These are phyloP conservation scores for Magnolia sinica DNA, from an alignment of 164 flowering plant genomes.

Conservation along the genomic window DNA sequence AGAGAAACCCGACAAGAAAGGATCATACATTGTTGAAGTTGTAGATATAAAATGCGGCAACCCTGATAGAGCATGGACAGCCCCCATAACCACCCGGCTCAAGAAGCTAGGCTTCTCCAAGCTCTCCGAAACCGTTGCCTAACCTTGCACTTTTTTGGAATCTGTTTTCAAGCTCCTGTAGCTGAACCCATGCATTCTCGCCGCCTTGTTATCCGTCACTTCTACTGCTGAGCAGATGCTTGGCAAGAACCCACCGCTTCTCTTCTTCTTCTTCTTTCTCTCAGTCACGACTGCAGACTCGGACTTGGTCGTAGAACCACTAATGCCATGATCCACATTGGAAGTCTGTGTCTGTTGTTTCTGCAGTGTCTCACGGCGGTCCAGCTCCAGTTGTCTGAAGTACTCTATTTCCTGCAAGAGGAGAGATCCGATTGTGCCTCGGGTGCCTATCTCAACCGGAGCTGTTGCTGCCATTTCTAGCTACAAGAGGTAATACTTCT, in stretches of 20 bases:
- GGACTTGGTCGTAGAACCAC: constrained; percentile 18
- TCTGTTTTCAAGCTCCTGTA: constrained; percentile 56
- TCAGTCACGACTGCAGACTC: constrained; percentile 10
- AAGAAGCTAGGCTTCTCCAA: constrained; percentile 85
- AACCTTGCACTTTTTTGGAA: constrained; percentile 32
- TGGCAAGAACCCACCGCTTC: constrained; percentile 39
- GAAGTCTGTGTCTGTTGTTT: constrained; percentile 13
- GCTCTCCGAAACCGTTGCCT: constrained; percentile 58
- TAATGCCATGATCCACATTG: constrained; percentile 21
- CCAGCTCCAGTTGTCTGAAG: constrained; percentile 39
- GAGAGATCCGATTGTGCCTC: constrained; percentile 65
- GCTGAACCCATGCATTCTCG: constrained; percentile 25
- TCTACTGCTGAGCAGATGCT: constrained; percentile 62
- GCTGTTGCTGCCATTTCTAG: constrained; percentile 27
- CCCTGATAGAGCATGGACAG: constrained; percentile 57
- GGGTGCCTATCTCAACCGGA: constrained; percentile 55
- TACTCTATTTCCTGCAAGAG: constrained; percentile 62
- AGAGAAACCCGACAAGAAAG: constrained; percentile 44
- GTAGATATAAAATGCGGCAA: constrained; percentile 81
- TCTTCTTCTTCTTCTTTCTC: constrained; percentile 20
- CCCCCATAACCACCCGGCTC: constrained; percentile 54
- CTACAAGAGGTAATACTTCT: background rate
- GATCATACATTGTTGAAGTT: constrained; percentile 54
- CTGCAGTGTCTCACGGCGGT: constrained; percentile 14
- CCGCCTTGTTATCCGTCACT: constrained; percentile 37